A percentile compares a stretch with the other conserved stretches of the same genome.
Evolutionary conservation across 2,329 filamentous ascomycete species (phyloP).

Genomic region (Purpureocillium takamizusanense): DNA sequence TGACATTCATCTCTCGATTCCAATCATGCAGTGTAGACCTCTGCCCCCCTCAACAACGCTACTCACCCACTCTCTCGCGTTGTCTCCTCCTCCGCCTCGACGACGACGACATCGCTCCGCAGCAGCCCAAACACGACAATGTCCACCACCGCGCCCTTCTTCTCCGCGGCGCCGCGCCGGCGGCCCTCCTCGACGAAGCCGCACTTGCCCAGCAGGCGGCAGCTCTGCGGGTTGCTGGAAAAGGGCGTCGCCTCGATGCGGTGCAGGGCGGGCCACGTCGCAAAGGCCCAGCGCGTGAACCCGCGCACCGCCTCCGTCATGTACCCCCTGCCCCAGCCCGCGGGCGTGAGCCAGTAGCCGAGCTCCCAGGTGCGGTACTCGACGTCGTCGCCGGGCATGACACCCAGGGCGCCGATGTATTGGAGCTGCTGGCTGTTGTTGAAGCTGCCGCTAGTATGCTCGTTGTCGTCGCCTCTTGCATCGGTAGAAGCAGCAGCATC

Average conservation of each 20-base stretch:
- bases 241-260: slow-evolving; percentile 16
- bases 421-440: slow-evolving; percentile 9
- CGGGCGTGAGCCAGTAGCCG: slow-evolving; percentile 37
- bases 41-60: no score
- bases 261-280: slow-evolving; percentile 26
- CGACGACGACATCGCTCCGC: slow-evolving; percentile 26
- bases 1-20: no score
- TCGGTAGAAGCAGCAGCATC: no score
- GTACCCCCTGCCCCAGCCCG: slow-evolving; percentile 37
- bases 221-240: slow-evolving; percentile 30
- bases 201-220: slow-evolving; percentile 28
- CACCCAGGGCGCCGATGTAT: slow-evolving; percentile 31
- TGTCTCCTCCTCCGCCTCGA: no score
- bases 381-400: slow-evolving; percentile 25
- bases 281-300: slow-evolving; percentile 35
- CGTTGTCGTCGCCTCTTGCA: no score
- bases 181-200: slow-evolving; percentile 28
- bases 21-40: no score
- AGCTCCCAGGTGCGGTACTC: slow-evolving; percentile 35
- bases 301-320: slow-evolving; percentile 28
- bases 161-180: slow-evolving; percentile 29
- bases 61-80: no score
- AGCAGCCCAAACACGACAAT: slow-evolving; percentile 28
- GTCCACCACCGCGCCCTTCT: slow-evolving; percentile 30
- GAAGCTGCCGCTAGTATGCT: no score